A percentile compares a stretch with the other conserved stretches of the same genome.
These are phyloP conservation scores for Nakaseomyces bracarensis DNA, from an alignment of 1,139 yeast genomes.

Conservation along the genomic window DNA sequence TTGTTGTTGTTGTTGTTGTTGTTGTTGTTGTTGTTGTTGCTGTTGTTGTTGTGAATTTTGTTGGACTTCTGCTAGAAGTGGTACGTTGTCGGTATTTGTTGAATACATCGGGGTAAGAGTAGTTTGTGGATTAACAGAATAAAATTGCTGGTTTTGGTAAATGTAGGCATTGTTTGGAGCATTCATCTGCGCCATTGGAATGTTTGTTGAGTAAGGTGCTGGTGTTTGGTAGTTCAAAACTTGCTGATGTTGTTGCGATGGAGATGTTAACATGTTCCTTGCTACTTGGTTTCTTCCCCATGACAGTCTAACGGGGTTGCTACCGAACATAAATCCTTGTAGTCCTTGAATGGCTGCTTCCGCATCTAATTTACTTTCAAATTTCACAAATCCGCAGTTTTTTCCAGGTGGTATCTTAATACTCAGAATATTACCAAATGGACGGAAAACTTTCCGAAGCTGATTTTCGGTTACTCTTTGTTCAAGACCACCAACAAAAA, in stretches of 20 bases:
- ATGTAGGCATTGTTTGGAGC: not conserved
- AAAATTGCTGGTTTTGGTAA: not conserved
- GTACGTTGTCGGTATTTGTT: not conserved
- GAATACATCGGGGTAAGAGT: not conserved
- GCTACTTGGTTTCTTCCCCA: constrained; percentile 59
- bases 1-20: constrained; percentile 18
- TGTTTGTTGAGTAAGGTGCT: not conserved
- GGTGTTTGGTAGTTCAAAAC: constrained; percentile 5
- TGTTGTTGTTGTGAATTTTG: constrained; percentile 7
- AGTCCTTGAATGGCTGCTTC: constrained; percentile 83
- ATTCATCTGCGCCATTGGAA: not conserved
- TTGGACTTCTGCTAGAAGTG: not conserved
- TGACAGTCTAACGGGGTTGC: constrained; percentile 72
- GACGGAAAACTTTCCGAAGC: constrained; percentile 62
- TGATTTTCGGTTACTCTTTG: constrained; percentile 70
- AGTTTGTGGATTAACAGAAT: not conserved
- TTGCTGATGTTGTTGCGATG: constrained; percentile 11
- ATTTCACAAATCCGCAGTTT: constrained; percentile 91
- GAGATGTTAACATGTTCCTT: constrained; percentile 7
- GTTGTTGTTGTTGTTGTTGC: not conserved
- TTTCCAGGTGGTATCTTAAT: constrained; percentile 88
- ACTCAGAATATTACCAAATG: constrained; percentile 77
- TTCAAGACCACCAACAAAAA: constrained; percentile 87
- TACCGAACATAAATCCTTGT: constrained; percentile 90
- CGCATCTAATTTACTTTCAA: constrained; percentile 69